phyloP scores from a whole-genome alignment of 2,329 filamentous ascomycete species.

The Pestalotiopsis sp. region DNA sequence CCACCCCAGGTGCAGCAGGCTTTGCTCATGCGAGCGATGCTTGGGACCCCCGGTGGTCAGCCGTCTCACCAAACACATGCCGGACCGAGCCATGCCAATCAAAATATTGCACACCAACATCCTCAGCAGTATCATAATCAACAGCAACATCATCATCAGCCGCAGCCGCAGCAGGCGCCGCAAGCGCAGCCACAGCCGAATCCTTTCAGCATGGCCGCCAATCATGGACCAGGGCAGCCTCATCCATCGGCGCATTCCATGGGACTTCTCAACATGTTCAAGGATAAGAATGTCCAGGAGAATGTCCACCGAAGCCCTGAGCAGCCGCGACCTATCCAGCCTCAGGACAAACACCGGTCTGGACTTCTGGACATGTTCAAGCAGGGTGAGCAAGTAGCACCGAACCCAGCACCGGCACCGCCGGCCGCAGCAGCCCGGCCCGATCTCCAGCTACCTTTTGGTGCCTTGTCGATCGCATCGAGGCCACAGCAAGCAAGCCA shows the following conservation, averaged over 20 bases:
- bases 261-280: constrained; percentile 44
- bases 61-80: constrained; percentile 23
- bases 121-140: constrained; percentile 29
- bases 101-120: constrained; percentile 18
- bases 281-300: constrained; percentile 32
- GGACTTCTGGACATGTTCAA: constrained; percentile 59
- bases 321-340: constrained; percentile 16
- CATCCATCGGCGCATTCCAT: constrained; percentile 29
- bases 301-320: constrained; percentile 3
- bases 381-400: constrained; percentile 34
- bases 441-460: constrained; percentile 39
- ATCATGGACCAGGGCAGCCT: constrained; percentile 14
- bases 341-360: constrained; percentile 46
- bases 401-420: constrained; percentile 28
- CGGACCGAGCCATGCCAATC: constrained; percentile 24
- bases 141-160: constrained; percentile 13
- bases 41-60: constrained; percentile 36
- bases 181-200: constrained; percentile 18
- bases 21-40: constrained; percentile 46
- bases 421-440: neutral
- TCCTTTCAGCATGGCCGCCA: constrained; percentile 13
- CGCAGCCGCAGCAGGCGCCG: constrained; percentile 27
- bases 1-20: constrained; percentile 59
- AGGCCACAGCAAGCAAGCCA: constrained; percentile 27
- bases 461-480: constrained; percentile 40